These are phyloP conservation scores for Aspergillus fructus DNA, from an alignment of 2,329 filamentous ascomycete genomes.

Conservation along the genomic window DNA sequence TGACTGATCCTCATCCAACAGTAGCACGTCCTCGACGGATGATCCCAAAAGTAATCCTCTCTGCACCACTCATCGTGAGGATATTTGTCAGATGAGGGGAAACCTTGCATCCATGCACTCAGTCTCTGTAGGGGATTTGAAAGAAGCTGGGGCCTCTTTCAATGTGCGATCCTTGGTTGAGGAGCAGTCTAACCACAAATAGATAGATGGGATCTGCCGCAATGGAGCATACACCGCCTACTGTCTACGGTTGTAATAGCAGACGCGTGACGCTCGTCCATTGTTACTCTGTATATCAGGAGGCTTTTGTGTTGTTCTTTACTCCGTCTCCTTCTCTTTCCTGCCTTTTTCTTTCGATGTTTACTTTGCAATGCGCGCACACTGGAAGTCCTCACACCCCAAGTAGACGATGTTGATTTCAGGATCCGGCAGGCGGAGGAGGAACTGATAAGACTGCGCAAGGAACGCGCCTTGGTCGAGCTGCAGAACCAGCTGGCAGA, in stretches of 20 bases:
- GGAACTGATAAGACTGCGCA: conserved; percentile 1
- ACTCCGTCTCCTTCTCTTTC: background rate
- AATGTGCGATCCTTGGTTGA: too few relatives aligned
- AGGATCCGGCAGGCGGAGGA: conserved; percentile 4
- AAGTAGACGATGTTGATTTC: background rate
- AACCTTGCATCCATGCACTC: background rate
- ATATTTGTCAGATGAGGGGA: background rate
- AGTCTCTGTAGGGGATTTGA: too few relatives aligned
- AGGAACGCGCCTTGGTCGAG: conserved; percentile 7
- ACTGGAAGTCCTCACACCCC: background rate
- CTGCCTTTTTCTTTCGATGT: background rate
- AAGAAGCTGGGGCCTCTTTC: too few relatives aligned
- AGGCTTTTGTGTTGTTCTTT: background rate
- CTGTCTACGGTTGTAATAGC: background rate
- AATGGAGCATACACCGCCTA: background rate
- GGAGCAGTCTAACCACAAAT: too few relatives aligned
- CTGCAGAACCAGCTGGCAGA: conserved; percentile 4
- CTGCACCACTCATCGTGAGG: background rate
- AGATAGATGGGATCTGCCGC: background rate
- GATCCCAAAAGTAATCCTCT: too few relatives aligned
- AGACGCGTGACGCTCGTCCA: background rate
- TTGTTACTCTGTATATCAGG: too few relatives aligned
- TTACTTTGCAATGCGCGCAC: background rate
- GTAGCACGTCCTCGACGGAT: background rate
- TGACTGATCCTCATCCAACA: background rate